Percentiles rank a stretch among this genome's conserved stretches.
Conservation (phyloP, 495 filamentous ascomycete genomes). For the Opeltia flavorubescens region DNA sequence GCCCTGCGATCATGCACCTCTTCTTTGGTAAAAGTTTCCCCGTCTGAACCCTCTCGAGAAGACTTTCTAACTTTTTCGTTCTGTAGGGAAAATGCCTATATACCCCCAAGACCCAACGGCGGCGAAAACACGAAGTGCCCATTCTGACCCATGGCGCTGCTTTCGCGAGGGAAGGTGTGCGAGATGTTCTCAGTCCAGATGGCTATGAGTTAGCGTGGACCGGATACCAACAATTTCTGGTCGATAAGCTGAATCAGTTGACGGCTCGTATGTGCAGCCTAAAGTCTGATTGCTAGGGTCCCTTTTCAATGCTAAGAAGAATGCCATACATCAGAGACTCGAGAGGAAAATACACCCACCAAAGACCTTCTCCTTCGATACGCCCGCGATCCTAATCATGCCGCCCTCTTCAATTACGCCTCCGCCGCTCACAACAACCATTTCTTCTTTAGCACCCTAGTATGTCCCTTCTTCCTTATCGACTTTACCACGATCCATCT, state of each 20-base stretch:
- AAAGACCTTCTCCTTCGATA: slow-evolving; percentile 59
- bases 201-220: slow-evolving; percentile 68
- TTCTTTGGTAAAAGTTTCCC: slow-evolving; percentile 3
- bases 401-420: slow-evolving; percentile 83
- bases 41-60: not conserved
- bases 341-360: slow-evolving; percentile 38
- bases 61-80: not conserved
- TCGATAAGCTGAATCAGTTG: slow-evolving; percentile 60
- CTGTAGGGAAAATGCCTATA: slow-evolving; percentile 10
- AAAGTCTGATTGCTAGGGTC: not conserved
- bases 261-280: slow-evolving; percentile 47
- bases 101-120: slow-evolving; percentile 16
- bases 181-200: slow-evolving; percentile 47
- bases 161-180: slow-evolving; percentile 45
- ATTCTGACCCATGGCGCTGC: slow-evolving; percentile 37
- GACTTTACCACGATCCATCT: not conserved
- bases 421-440: slow-evolving; percentile 95
- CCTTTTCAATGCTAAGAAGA: not conserved
- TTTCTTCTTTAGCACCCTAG: slow-evolving; percentile 73
- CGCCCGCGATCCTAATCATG: slow-evolving; percentile 62
- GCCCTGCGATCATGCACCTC: slow-evolving; percentile 26
- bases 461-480: slow-evolving; percentile 13
- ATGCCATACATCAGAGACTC: slow-evolving; percentile 30
- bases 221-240: slow-evolving; percentile 58
- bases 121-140: slow-evolving; percentile 41